Evolutionary conservation across 805 yeast species (phyloP), one percentile per base, ranked within the genome.

Genomic region (Candida andamanensis): DNA sequence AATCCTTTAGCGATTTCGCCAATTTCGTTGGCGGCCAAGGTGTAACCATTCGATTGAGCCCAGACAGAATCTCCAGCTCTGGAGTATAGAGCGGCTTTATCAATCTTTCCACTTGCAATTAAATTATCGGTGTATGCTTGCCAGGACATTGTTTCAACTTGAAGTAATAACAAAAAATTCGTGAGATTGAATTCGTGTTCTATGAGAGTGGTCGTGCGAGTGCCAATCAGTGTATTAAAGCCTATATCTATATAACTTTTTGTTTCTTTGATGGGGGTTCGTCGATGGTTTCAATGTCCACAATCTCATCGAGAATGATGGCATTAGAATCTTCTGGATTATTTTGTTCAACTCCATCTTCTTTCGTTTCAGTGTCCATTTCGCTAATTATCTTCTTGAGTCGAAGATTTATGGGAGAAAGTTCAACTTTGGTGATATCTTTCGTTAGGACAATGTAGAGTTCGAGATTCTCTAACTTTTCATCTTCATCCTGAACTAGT

Each of bases 41-140:
- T 58, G 43, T 85, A 75, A 24, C 76, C 75, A 39, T 82, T 73
- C 12, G 92, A 71, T 46, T 79, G 76, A 15, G 97, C 97, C 98
- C 98, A 92, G 32, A 78, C 74, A 14, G 95, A 74, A 58, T 89
- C 95, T 28, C 98, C 98, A 10, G 94, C 95, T 46, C 84, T 81
- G 7, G 97, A 89, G 63, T 84, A 89, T 46, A 92, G 77, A 25
- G 94, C 92, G 20, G 97, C 96, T 58, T 78, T 78, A 66, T 90
- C 97, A 45, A 92, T 71, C 59, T 85, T 85, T 41, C 86, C 85
- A 31, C 97, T 83, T 35, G 80, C 84, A 45, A 83, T 66, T 47
- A 92, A 78, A 66, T 87, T 90, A 58, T 92, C 97, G 34, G 96
- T 87, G 74, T 92, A 92, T 39, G 97, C 97, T 87, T 56, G 58